Evolutionary conservation across 1,284 basidiomycete species (phyloP).

Genomic region (Cystobasidiaceae sp.): DNA sequence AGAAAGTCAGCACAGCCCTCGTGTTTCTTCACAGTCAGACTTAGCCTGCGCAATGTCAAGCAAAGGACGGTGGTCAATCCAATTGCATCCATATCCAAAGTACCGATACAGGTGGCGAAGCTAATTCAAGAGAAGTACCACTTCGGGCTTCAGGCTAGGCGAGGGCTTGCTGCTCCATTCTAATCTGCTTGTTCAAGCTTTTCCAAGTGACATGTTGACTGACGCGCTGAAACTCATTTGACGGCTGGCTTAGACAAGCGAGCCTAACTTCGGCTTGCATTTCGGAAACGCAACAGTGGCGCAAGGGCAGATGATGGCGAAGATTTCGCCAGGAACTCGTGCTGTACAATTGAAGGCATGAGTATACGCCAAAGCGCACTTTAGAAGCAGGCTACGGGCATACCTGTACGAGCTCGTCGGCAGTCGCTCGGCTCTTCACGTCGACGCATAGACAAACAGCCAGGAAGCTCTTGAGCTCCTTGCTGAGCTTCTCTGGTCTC

Average conservation of each 20-base stretch:
- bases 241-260: too few relatives aligned
- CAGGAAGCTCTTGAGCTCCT: constrained; percentile 90
- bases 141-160: too few relatives aligned
- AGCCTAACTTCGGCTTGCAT: constrained; percentile 58
- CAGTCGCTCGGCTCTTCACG: constrained; percentile 88
- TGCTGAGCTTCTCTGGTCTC: constrained; percentile 84
- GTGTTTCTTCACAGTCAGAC: too few relatives aligned
- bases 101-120: neutral
- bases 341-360: constrained; percentile 56
- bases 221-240: too few relatives aligned
- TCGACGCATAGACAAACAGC: constrained; percentile 97
- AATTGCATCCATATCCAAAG: too few relatives aligned
- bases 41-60: too few relatives aligned
- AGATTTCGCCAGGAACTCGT: constrained; percentile 83
- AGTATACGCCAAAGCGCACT: constrained; percentile 75
- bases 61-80: too few relatives aligned
- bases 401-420: constrained; percentile 83
- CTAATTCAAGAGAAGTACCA: neutral
- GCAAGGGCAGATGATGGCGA: constrained; percentile 75
- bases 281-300: constrained; percentile 64
- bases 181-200: too few relatives aligned
- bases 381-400: constrained; percentile 44
- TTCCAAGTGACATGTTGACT: too few relatives aligned
- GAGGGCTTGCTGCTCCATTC: too few relatives aligned
- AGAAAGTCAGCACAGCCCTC: too few relatives aligned